Percentiles rank a stretch among this genome's conserved stretches.
These are phyloP conservation scores for Teunomyces panamensis DNA, from an alignment of 805 yeast species.

Conservation along the genomic window DNA sequence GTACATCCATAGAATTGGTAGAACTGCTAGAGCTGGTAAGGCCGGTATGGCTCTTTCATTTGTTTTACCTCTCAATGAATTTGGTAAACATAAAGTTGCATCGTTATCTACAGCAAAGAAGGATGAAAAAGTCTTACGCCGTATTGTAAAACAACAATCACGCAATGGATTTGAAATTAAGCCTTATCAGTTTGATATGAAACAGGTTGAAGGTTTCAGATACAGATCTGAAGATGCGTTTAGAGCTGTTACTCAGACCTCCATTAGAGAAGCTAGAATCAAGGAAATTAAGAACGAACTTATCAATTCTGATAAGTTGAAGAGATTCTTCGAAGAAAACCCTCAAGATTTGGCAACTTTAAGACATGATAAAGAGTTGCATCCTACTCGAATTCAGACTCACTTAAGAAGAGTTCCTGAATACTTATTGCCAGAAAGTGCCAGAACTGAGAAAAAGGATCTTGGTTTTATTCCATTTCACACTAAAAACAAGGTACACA, in stretches of 20 bases:
- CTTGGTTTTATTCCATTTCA: constrained; percentile 75
- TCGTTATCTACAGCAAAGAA: constrained; percentile 63
- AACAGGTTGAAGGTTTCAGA: constrained; percentile 91
- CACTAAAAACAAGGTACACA: constrained; percentile 41
- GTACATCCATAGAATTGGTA: constrained; percentile 90
- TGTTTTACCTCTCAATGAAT: constrained; percentile 77
- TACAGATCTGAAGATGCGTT: constrained; percentile 97
- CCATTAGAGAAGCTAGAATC: constrained; percentile 89
- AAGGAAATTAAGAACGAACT: constrained; percentile 86
- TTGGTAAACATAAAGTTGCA: constrained; percentile 87
- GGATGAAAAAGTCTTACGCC: constrained; percentile 81
- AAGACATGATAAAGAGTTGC: constrained; percentile 89
- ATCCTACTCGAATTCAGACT: constrained; percentile 74
- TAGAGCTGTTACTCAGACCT: constrained; percentile 85
- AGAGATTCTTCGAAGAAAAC: constrained; percentile 94
- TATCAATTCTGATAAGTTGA: constrained; percentile 82
- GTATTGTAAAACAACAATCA: constrained; percentile 74
- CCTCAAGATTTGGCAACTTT: constrained; percentile 88
- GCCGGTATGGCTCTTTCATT: constrained; percentile 93
- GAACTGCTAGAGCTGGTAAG: constrained; percentile 97
- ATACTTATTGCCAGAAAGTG: constrained; percentile 80
- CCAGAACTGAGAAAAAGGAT: constrained; percentile 51
- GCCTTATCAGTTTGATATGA: constrained; percentile 89
- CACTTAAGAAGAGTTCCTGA: constrained; percentile 93
- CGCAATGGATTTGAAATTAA: constrained; percentile 70